Evolutionary conservation across 495 filamentous ascomycete genomes (phyloP), one percentile per base, ranked within the genome.

Genomic region (Aspergillus leporis): DNA sequence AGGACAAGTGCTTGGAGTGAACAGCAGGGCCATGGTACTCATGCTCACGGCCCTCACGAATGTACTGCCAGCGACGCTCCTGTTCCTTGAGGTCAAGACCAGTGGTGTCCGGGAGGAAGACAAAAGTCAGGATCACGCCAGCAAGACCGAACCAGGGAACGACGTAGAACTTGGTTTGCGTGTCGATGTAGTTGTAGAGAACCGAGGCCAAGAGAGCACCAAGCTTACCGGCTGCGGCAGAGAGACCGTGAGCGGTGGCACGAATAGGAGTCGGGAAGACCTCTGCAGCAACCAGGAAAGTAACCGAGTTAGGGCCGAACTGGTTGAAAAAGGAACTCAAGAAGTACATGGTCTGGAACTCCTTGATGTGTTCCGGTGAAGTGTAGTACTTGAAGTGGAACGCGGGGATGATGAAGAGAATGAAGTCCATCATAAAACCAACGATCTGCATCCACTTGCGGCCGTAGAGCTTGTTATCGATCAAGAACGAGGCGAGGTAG

Each of bases 321-420:
- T 97, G 92, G 80, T 94, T 95, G 86, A 97, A 97, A 81, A 97
- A 96, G 40, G 88, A 91, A 47, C 88, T 90, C 49, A 94, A 71
- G 79, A 93, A 97, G 81, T 96, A 83, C 89, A 97, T 94, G 60
- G 91, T 84, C 74, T 94, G 91, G 87, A 97, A 97, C 0, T 78
- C 75, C 59, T 87, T 81, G 76, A 95, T 87, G 64, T 89, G 81
- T 16, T 74, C 75, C 0, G 79, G 76, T 13, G 67, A 69, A 14
- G 78, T 88, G 78, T 90, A 96, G 80, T 93, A 92, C 0, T 89
- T 66, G 80, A 83, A 96, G 66, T 90, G 73, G 83, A 95, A 96
- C 32, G 84, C 91, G 7, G 92, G 92, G 18, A 96, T 76, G 60
- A 92, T 75, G 74, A 96, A 96, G 68, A 93, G 85, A 72, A 96